Evolutionary conservation across 225 moss, liverwort and hornwort species (phyloP).

Genomic region (Ulota crispa): DNA sequence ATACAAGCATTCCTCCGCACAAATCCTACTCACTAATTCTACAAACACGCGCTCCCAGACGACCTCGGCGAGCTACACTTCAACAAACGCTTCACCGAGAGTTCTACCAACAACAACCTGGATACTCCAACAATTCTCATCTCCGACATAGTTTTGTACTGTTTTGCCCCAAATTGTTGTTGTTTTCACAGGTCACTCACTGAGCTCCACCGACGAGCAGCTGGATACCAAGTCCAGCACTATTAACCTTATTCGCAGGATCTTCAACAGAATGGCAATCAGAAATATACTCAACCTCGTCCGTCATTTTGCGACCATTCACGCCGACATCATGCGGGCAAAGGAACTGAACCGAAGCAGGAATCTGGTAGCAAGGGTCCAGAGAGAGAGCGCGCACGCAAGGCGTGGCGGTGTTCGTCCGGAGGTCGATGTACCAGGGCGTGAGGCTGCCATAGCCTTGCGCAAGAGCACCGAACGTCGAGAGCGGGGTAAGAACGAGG

Average conservation of each 20-base stretch:
- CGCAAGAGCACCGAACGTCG: conserved; percentile 68
- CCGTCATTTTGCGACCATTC: conserved; percentile 34
- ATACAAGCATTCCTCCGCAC: too few relatives aligned
- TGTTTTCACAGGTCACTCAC: too few relatives aligned
- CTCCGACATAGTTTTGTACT: not conserved
- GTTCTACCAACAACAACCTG: not conserved
- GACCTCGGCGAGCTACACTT: too few relatives aligned
- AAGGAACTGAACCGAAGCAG: conserved; percentile 27
- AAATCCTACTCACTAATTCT: too few relatives aligned
- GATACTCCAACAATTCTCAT: not conserved
- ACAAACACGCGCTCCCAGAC: too few relatives aligned
- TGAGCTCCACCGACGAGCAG: conserved; percentile 14
- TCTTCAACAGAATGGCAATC: conserved; percentile 50
- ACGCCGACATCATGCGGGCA: conserved; percentile 54
- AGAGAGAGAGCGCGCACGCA: conserved; percentile 48
- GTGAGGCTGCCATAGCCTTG: conserved; percentile 67
- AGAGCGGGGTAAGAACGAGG: conserved; percentile 57
- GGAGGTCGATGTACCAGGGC: conserved; percentile 71
- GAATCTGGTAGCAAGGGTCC: conserved; percentile 61
- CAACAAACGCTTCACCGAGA: too few relatives aligned
- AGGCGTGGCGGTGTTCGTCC: conserved; percentile 5
- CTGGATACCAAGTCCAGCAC: conserved; percentile 49
- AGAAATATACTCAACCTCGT: conserved; percentile 35
- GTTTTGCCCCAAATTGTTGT: not conserved
- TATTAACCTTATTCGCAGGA: conserved; percentile 37